Evolutionary conservation across 139 green algal genomes (phyloP).

Genomic region (Volvox africanus): DNA sequence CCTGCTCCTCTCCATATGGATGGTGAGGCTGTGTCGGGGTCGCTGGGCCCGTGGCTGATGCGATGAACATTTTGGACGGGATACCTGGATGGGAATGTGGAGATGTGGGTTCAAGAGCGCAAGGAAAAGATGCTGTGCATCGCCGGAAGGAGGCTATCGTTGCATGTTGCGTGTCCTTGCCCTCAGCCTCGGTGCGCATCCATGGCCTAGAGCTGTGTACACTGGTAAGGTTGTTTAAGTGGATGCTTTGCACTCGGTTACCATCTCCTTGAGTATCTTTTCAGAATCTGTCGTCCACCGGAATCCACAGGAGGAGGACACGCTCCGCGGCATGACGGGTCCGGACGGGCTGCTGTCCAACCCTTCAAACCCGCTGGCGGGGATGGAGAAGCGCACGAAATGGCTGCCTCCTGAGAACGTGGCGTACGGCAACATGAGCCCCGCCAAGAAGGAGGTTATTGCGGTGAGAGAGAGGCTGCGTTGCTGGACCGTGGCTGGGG

Average conservation of each 20-base stretch:
- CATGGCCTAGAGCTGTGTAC: no score
- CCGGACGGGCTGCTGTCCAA: constrained; percentile 61
- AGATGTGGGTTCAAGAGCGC: no score
- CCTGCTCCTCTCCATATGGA: constrained; percentile 66
- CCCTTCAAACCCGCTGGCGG: constrained; percentile 56
- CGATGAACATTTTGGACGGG: no score
- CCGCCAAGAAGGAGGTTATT: constrained; percentile 38
- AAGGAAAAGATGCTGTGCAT: no score
- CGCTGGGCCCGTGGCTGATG: not conserved
- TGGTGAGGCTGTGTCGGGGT: constrained; percentile 12
- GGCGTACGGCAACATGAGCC: constrained; percentile 49
- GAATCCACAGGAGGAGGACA: constrained; percentile 58
- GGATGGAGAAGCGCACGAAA: constrained; percentile 43
- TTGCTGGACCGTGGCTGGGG: no score
- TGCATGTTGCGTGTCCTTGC: no score
- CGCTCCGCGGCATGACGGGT: constrained; percentile 46
- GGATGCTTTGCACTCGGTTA: no score
- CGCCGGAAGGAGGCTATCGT: no score
- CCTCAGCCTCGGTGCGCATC: no score
- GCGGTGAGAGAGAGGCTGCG: not conserved
- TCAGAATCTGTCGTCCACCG: not conserved
- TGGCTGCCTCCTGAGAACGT: constrained; percentile 56
- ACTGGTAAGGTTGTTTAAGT: no score
- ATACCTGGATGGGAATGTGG: not conserved
- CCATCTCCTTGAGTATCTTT: no score